Conservation (phyloP, 768 basidiomycete genomes). For the Lentinula edodes region DNA sequence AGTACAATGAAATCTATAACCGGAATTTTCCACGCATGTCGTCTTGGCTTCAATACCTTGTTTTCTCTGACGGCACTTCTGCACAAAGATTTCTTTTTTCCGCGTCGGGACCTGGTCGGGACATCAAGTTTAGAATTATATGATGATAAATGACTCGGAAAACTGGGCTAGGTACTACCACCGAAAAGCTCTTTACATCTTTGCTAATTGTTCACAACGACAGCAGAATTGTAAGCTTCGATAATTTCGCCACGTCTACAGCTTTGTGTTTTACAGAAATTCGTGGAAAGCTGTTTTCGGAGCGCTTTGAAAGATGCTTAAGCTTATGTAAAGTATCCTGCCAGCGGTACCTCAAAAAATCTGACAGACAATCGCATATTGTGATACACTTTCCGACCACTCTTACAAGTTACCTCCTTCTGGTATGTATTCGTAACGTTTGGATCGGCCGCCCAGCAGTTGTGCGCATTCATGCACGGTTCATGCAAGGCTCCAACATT, state of each 20-base stretch:
- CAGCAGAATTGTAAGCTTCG: neutral
- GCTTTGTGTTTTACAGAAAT: neutral
- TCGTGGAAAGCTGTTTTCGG: neutral
- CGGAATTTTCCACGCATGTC: neutral
- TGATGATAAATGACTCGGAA: neutral
- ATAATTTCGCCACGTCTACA: neutral
- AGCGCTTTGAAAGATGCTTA: neutral
- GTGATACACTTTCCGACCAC: neutral
- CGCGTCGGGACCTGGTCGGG: neutral
- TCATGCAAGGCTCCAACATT: neutral
- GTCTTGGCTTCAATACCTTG: neutral
- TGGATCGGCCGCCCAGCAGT: neutral
- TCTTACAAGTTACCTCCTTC: neutral
- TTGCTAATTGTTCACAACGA: neutral
- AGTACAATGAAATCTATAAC: conserved; percentile 3
- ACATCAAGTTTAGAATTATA: neutral
- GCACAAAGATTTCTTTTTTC: neutral
- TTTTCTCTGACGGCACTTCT: neutral
- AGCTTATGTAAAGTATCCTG: neutral
- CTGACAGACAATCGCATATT: neutral
- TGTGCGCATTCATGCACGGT: neutral
- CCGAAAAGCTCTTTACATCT: neutral
- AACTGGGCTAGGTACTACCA: neutral
- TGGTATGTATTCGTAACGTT: neutral
- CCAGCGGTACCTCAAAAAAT: neutral